Conservation (phyloP, 2,329 filamentous ascomycete species). For the Apiospora marii region DNA sequence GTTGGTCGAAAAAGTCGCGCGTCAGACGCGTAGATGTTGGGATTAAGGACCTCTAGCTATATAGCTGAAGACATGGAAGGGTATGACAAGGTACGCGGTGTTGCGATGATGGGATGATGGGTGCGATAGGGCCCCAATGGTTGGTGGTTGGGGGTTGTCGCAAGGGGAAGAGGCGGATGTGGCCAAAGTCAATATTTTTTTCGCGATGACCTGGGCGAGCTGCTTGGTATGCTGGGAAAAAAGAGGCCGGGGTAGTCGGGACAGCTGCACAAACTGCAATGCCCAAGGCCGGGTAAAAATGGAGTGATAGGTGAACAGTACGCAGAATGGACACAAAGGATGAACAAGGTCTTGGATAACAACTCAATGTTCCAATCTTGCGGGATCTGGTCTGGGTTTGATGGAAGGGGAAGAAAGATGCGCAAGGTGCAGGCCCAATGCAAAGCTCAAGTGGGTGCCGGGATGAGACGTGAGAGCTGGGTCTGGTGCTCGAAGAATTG, state of each 20-base stretch:
- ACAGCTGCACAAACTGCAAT: conserved; percentile 14
- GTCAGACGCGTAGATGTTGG: conserved; percentile 29
- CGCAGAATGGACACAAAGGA: background rate
- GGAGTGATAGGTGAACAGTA: conserved; percentile 14
- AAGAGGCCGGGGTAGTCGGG: conserved; percentile 5
- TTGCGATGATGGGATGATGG: conserved; percentile 14
- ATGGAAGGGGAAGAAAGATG: conserved; percentile 20
- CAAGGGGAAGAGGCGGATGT: conserved; percentile 19
- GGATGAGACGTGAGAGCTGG: conserved; percentile 8
- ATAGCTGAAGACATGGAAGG: conserved; percentile 29
- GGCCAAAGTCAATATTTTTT: conserved; percentile 21
- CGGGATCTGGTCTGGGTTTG: conserved; percentile 1
- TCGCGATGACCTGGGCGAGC: conserved; percentile 2
- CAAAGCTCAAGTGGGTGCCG: conserved; percentile 19
- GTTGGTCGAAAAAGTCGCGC: conserved; percentile 24
- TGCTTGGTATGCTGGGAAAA: conserved; percentile 20
- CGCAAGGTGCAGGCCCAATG: conserved; percentile 17
- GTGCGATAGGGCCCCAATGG: conserved; percentile 17
- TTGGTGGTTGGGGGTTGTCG: conserved; percentile 17
- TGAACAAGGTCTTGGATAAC: conserved; percentile 15
- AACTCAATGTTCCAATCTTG: conserved; percentile 18
- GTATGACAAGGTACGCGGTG: background rate
- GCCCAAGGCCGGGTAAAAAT: conserved; percentile 16
- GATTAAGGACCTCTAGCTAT: conserved; percentile 23
- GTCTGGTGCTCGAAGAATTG: background rate